Percentiles rank a stretch among this genome's conserved stretches.
phyloP scores from a whole-genome alignment of 2,329 filamentous ascomycete genomes.

The Neonectria hederae region DNA sequence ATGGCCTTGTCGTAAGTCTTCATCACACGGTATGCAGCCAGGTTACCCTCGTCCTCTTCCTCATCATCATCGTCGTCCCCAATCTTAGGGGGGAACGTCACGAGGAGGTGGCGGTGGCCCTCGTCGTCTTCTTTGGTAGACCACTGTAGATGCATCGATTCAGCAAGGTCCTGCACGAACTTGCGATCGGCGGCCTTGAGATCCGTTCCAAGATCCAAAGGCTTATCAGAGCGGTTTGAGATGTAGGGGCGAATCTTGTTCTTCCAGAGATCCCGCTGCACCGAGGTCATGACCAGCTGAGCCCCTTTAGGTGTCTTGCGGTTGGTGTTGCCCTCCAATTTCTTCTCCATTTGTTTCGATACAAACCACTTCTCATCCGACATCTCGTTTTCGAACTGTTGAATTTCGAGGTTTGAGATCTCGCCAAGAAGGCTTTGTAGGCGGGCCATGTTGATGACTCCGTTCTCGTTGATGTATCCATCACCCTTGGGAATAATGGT shows the following conservation, averaged over 20 bases:
- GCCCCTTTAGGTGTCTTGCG: constrained; percentile 63
- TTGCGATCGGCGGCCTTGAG: constrained; percentile 88
- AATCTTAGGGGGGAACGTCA: constrained; percentile 58
- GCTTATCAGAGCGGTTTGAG: constrained; percentile 69
- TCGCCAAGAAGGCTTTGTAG: constrained; percentile 82
- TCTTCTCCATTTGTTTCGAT: constrained; percentile 80
- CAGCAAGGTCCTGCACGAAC: constrained; percentile 89
- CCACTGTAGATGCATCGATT: constrained; percentile 66
- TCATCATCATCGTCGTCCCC: constrained; percentile 55
- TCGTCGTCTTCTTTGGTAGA: constrained; percentile 66
- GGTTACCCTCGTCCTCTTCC: constrained; percentile 78
- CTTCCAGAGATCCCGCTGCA: constrained; percentile 84
- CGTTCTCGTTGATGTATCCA: constrained; percentile 96
- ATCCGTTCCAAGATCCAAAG: constrained; percentile 77
- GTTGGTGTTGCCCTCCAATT: constrained; percentile 62
- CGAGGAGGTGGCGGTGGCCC: constrained; percentile 61
- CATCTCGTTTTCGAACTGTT: constrained; percentile 92
- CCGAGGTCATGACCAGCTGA: constrained; percentile 77
- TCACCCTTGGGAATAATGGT: constrained; percentile 84
- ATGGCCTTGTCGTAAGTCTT: constrained; percentile 92
- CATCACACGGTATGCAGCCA: constrained; percentile 85
- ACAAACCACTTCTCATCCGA: constrained; percentile 92
- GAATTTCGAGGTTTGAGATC: constrained; percentile 86
- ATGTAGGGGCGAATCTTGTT: constrained; percentile 84
- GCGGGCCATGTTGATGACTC: constrained; percentile 87